A percentile compares a stretch with the other conserved stretches of the same genome.
Evolutionary conservation across 2,329 filamentous ascomycete species (phyloP).

Genomic region (Parasarocladium wereldwijsianum): DNA sequence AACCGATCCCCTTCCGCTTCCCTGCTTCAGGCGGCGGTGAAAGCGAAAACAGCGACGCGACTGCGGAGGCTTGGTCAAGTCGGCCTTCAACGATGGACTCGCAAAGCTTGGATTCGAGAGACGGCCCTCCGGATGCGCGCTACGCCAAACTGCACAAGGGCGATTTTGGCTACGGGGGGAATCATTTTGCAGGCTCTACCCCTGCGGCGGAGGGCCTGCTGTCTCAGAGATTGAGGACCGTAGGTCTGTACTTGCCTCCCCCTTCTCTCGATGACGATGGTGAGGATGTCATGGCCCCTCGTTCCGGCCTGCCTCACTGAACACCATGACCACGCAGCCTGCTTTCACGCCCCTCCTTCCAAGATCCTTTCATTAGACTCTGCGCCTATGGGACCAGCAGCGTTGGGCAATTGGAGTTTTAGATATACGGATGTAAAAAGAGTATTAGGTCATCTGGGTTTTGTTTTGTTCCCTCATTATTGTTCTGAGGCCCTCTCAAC

Average conservation of each 20-base stretch:
- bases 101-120: constrained; percentile 1
- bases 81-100: constrained; percentile 22
- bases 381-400: no score
- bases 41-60: constrained; percentile 13
- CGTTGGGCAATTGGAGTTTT: no score
- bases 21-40: constrained; percentile 15
- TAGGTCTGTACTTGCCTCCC: constrained; percentile 30
- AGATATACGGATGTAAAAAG: no score
- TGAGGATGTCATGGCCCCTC: no score
- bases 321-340: background rate
- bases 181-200: constrained; percentile 21
- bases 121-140: constrained; percentile 14
- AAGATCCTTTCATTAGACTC: no score
- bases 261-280: background rate
- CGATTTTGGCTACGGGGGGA: constrained; percentile 47
- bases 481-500: no score
- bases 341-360: background rate
- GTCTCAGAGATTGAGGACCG: constrained; percentile 50
- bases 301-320: no score
- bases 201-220: constrained; percentile 50
- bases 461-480: no score
- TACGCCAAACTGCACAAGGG: constrained; percentile 59
- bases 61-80: constrained; percentile 12
- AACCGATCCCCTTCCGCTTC: constrained; percentile 36
- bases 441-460: no score